phyloP scores from a whole-genome alignment of 177 flowering plant genomes.

The Vitis hybrid region DNA sequence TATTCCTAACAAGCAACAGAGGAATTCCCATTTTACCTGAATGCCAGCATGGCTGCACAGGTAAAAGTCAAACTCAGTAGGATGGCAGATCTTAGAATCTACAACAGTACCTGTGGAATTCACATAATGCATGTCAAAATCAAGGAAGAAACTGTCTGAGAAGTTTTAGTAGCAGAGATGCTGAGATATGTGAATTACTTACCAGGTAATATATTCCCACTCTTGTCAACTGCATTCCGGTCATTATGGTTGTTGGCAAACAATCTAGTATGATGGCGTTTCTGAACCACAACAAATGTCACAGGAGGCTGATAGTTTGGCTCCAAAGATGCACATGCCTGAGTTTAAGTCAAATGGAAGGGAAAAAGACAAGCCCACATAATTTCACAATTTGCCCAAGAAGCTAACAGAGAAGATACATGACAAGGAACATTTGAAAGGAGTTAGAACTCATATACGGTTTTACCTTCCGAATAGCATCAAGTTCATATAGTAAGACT shows the following conservation, averaged over 20 bases:
- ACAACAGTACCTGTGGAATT: slow-evolving; percentile 74
- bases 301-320: slow-evolving; percentile 84
- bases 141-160: no score
- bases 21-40: slow-evolving; percentile 39
- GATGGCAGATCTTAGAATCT: slow-evolving; percentile 90
- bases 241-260: slow-evolving; percentile 78
- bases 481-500: slow-evolving; percentile 77
- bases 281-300: slow-evolving; percentile 87
- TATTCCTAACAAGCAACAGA: not conserved
- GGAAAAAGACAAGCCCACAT: not conserved
- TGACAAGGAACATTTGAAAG: not conserved
- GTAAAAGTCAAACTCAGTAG: slow-evolving; percentile 80
- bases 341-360: not conserved
- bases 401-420: not conserved
- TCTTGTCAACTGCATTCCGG: slow-evolving; percentile 58
- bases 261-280: slow-evolving; percentile 88
- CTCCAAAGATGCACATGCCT: slow-evolving; percentile 84
- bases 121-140: not conserved
- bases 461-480: slow-evolving; percentile 82
- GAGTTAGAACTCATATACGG: not conserved
- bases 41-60: slow-evolving; percentile 92
- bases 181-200: not conserved
- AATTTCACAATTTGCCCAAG: not conserved
- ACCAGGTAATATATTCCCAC: slow-evolving; percentile 94
- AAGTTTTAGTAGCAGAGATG: no score